Base-by-base conservation (phyloP, 2,329 filamentous ascomycete species). In the Aspergillus unguis region DNA sequence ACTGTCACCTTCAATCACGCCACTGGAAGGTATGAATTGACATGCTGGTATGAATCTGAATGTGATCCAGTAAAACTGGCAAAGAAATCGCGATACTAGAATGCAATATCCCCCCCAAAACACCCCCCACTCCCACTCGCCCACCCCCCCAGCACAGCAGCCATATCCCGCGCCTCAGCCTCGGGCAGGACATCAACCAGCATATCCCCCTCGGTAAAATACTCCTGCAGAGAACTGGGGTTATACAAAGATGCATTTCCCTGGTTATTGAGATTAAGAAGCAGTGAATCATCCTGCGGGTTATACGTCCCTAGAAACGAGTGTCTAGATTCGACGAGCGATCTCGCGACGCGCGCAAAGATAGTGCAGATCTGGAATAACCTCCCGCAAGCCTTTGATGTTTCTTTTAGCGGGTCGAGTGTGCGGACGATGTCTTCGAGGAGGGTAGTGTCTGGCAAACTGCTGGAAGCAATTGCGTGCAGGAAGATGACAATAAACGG, bases 401-500 rank as follows among this genome's bases (percentile, higher is more conserved):
- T 52, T 10, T 25, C 17, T 6, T 45, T 42, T 6, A 53, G 28
- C 1, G 32, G 44, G 17, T 58, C 32, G 3, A 62, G 40, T 3
- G 56, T 62, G 2, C 31, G 31, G 2, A 57, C 55, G 2, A 62
- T 53, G 10, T 64, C 52, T 43, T 62, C 56, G 3, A 64, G 56
- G 9, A 64, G 51, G 26, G 53, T 45, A 27, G 61, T 44, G 45
- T 62, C 58, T 27, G 56, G 52, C 8, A 40, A 25, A 36, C 53
- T 59, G 5, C 36, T 57, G 6, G 62, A 55, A 4, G 62, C 57
- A 36, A 55, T 53, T 11, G 49, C 55, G 35, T 57, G 55, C 3
- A 57, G 44, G 43, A 66, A 65, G 1, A 63, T 57, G 0, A 66
- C 62, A 25, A 66, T 60, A 35, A 66, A 62, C 37, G 45, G 55